Evolutionary conservation across 2,329 filamentous ascomycete species (phyloP).

Genomic region (Arthrinium phaeospermum): DNA sequence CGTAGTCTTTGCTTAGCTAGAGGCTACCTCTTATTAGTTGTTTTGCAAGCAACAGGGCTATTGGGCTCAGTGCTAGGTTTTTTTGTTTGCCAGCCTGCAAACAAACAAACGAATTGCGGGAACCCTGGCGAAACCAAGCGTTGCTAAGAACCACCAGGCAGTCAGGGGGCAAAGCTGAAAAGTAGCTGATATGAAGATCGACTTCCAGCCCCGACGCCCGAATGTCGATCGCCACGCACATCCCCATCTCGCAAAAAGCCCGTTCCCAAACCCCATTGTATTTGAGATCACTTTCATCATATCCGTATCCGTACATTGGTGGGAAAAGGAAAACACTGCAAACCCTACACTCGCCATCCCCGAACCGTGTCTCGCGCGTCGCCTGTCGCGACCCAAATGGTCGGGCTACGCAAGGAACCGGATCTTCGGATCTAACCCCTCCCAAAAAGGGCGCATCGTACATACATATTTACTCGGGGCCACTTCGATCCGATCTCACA

Average conservation of each 20-base stretch:
- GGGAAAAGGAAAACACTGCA: neutral
- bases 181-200: neutral
- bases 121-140: neutral
- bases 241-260: conserved; percentile 3
- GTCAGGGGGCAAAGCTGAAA: neutral
- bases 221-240: conserved; percentile 3
- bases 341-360: neutral
- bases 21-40: no score
- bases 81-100: neutral
- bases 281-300: neutral
- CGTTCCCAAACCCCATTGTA: neutral
- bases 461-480: neutral
- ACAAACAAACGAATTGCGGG: neutral
- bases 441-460: neutral
- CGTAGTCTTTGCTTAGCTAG: neutral
- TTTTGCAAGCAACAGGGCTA: no score
- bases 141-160: neutral
- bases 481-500: conserved; percentile 6
- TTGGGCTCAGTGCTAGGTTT: no score
- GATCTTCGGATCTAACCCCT: neutral
- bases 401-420: neutral
- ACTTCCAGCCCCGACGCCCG: neutral
- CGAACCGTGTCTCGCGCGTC: neutral
- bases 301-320: neutral
- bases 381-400: neutral